Percentiles rank a stretch among this genome's conserved stretches.
These are phyloP conservation scores for Phytophthora pisi DNA, from an alignment of 352 stramenopile genomes.

Conservation along the genomic window DNA sequence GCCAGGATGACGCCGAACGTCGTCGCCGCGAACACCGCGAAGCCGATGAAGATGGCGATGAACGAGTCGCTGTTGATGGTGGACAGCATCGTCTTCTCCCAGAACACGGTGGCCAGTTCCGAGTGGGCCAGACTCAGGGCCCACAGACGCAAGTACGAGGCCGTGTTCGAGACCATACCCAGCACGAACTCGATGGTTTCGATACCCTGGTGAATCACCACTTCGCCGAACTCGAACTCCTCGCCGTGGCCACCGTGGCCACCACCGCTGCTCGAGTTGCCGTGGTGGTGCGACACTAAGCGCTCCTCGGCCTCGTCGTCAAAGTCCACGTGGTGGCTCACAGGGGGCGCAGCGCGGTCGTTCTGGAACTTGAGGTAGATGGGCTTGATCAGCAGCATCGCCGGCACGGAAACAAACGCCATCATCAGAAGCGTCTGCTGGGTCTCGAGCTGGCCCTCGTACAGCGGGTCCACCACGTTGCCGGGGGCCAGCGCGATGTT, in stretches of 20 bases:
- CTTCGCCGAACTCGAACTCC: constrained; percentile 96
- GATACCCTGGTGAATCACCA: constrained; percentile 99
- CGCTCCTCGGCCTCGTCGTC: constrained; percentile 79
- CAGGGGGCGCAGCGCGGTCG: constrained; percentile 52
- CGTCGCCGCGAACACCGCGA: constrained; percentile 91
- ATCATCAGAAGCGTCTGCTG: constrained; percentile 93
- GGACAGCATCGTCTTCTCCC: constrained; percentile 98
- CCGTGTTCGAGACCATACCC: constrained; percentile 99
- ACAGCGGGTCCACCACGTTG: constrained; percentile 95
- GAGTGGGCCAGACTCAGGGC: constrained; percentile 98
- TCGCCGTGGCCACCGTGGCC: constrained; percentile 59
- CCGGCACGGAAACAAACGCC: constrained; percentile 95
- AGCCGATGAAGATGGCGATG: constrained; percentile 96
- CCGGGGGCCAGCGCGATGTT: constrained; percentile 97
- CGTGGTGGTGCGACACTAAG: constrained; percentile 52
- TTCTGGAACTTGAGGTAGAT: constrained; percentile 89
- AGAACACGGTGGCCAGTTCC: constrained; percentile 94
- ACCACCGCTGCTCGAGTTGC: constrained; percentile 37
- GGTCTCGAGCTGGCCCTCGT: constrained; percentile 90
- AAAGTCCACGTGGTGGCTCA: constrained; percentile 76
- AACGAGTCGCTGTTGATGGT: constrained; percentile 97
- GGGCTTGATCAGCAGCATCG: constrained; percentile 97
- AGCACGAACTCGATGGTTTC: constrained; percentile 99
- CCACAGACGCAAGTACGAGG: constrained; percentile 99
- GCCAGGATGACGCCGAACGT: constrained; percentile 98